A percentile compares a stretch with the other conserved stretches of the same genome.
Conservation (phyloP, 2,329 filamentous ascomycete species). For the Zymoseptoria ardabiliae region DNA sequence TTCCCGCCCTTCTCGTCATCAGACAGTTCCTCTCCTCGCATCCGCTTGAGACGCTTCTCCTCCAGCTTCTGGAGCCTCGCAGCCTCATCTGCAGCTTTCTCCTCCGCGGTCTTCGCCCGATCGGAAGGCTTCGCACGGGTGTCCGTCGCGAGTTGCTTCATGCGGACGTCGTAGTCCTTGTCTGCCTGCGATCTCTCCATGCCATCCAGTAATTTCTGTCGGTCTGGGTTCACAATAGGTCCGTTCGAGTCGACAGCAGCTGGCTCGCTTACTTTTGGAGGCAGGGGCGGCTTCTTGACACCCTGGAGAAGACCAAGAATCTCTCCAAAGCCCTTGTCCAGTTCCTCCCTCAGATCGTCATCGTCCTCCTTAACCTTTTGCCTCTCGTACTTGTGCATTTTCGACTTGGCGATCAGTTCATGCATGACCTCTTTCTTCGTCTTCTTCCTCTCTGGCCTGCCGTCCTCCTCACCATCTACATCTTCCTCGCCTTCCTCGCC, state of each 20-base stretch:
- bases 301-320: slow-evolving; percentile 64
- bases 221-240: slow-evolving; percentile 51
- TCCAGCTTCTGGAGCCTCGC: slow-evolving; percentile 72
- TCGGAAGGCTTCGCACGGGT: slow-evolving; percentile 77
- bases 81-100: slow-evolving; percentile 70
- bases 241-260: slow-evolving; percentile 31
- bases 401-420: slow-evolving; percentile 95
- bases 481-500: slow-evolving; percentile 47
- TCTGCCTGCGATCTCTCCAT: slow-evolving; percentile 63
- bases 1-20: slow-evolving; percentile 48
- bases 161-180: slow-evolving; percentile 77
- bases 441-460: slow-evolving; percentile 77
- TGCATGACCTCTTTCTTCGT: slow-evolving; percentile 96
- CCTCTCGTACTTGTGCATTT: slow-evolving; percentile 87
- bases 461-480: slow-evolving; percentile 44
- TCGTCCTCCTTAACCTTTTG: slow-evolving; percentile 91
- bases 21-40: slow-evolving; percentile 75
- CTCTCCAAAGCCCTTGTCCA: slow-evolving; percentile 75
- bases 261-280: slow-evolving; percentile 12
- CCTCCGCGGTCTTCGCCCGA: slow-evolving; percentile 85
- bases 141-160: slow-evolving; percentile 77
- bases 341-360: slow-evolving; percentile 72
- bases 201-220: slow-evolving; percentile 53
- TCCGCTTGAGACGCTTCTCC: slow-evolving; percentile 71
- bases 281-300: slow-evolving; percentile 40